phyloP scores from a whole-genome alignment of 192 early-diverging fungal genomes.

The Entomortierella lignicola region DNA sequence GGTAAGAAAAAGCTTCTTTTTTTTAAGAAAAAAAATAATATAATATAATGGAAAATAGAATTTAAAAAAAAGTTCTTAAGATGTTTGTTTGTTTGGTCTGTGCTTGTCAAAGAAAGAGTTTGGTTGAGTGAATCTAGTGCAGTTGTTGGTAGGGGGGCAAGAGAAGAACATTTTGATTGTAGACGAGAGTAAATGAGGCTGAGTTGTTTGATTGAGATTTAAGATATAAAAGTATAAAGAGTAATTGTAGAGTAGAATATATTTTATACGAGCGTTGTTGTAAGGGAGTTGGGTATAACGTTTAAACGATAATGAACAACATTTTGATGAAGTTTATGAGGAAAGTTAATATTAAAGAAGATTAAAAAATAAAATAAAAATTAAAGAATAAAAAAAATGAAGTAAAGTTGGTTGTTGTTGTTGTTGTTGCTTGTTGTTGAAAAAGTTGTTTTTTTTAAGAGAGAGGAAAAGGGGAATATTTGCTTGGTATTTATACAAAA shows the following conservation, averaged over 20 bases:
- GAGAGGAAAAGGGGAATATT: too few species aligned
- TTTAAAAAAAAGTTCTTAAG: conserved; percentile 8
- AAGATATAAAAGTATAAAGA: conserved; percentile 5
- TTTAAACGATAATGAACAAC: conserved; percentile 46
- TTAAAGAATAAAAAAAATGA: neutral
- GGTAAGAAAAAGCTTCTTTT: neutral
- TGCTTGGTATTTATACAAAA: too few species aligned
- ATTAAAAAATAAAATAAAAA: conserved; percentile 7
- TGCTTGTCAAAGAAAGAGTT: conserved; percentile 52
- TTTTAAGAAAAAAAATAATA: neutral
- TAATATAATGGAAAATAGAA: neutral
- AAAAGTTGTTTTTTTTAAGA: too few species aligned
- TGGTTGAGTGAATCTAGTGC: conserved; percentile 39
- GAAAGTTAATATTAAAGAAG: conserved; percentile 8
- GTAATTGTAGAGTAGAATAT: neutral
- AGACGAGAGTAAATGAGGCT: neutral
- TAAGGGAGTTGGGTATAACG: too few species aligned
- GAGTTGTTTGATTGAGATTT: conserved; percentile 11
- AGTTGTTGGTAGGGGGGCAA: conserved; percentile 36
- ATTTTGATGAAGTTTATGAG: conserved; percentile 25
- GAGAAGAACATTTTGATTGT: conserved; percentile 31
- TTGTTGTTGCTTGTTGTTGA: too few species aligned
- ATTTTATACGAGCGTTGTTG: too few species aligned
- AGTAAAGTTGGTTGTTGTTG: too few species aligned
- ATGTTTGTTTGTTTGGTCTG: conserved; percentile 37